Conservation (phyloP, 768 basidiomycete genomes). For the Trametes cingulata region DNA sequence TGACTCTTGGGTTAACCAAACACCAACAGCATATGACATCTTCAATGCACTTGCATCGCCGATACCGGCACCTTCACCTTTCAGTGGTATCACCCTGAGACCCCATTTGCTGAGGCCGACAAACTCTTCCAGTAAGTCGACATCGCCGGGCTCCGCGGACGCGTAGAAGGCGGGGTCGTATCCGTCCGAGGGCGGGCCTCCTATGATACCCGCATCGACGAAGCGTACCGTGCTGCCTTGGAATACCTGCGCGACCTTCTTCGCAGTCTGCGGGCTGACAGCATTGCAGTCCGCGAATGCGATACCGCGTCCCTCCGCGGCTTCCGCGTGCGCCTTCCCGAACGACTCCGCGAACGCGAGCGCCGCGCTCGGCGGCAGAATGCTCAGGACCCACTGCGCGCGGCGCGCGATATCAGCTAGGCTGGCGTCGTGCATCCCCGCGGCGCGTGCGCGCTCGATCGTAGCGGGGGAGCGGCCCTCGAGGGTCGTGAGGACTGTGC, state of each 20-base stretch:
- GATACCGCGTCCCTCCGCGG: conserved; percentile 6
- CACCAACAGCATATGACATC: conserved; percentile 61
- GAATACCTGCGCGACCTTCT: conserved; percentile 49
- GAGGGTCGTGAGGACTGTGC: conserved; percentile 55
- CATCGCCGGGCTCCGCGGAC: conserved; percentile 40
- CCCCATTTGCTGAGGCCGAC: conserved; percentile 44
- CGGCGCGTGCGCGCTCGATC: conserved; percentile 47
- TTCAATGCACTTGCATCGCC: conserved; percentile 65
- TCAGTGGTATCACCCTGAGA: conserved; percentile 46
- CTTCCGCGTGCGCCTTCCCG: conserved; percentile 30
- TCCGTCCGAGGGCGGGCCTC: conserved; percentile 49
- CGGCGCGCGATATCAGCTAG: conserved; percentile 39
- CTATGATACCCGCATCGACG: conserved; percentile 59
- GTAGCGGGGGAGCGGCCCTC: conserved; percentile 55
- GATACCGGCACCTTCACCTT: conserved; percentile 48
- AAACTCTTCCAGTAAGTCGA: conserved; percentile 40
- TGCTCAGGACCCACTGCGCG: conserved; percentile 53
- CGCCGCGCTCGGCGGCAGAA: conserved; percentile 59
- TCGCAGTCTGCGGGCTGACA: conserved; percentile 51
- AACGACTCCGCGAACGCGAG: conserved; percentile 44
- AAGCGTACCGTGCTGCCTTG: conserved; percentile 41
- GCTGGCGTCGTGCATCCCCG: conserved; percentile 48
- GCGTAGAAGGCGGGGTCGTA: conserved; percentile 60
- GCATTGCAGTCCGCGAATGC: conserved; percentile 60
- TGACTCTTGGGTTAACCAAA: neutral